These are phyloP conservation scores for Wickerhamomyces sp. DNA, from an alignment of 1,139 yeast genomes.

Conservation along the genomic window DNA sequence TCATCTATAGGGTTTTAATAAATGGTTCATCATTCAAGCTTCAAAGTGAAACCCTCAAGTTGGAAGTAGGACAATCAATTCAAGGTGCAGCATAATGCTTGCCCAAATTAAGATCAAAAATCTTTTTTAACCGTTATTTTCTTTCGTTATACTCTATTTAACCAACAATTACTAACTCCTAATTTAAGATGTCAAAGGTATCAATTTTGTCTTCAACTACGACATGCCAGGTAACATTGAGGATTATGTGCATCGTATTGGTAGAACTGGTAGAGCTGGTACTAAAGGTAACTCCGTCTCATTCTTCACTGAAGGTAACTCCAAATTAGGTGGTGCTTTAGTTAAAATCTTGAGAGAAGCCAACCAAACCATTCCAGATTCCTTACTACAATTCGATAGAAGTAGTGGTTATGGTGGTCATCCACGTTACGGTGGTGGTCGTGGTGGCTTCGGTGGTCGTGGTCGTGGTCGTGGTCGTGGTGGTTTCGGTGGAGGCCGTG, in stretches of 20 bases:
- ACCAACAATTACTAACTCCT: constrained; percentile 27
- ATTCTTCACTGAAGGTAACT: constrained; percentile 83
- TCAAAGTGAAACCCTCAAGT: not conserved
- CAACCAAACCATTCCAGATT: constrained; percentile 78
- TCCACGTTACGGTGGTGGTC: constrained; percentile 45
- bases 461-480: constrained; percentile 32
- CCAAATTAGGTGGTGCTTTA: constrained; percentile 86
- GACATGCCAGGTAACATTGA: constrained; percentile 98
- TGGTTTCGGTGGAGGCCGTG: constrained; percentile 5
- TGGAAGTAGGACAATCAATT: too few species aligned
- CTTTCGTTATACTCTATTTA: not conserved
- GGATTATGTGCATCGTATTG: constrained; percentile 71
- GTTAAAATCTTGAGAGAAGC: constrained; percentile 93
- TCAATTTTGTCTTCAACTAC: constrained; percentile 85
- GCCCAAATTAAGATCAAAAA: too few species aligned
- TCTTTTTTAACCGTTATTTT: too few species aligned
- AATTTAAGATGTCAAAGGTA: constrained; percentile 88
- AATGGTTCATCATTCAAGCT: not conserved
- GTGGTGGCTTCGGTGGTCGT: constrained; percentile 46
- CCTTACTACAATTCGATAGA: constrained; percentile 44
- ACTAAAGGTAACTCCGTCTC: constrained; percentile 93
- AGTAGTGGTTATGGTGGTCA: constrained; percentile 53
- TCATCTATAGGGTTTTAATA: constrained; percentile 11
- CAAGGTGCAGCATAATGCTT: too few species aligned
- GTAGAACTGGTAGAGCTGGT: constrained; percentile 97